Base-by-base conservation (phyloP, 768 basidiomycete species). In the Phlegmacium glaucopus region DNA sequence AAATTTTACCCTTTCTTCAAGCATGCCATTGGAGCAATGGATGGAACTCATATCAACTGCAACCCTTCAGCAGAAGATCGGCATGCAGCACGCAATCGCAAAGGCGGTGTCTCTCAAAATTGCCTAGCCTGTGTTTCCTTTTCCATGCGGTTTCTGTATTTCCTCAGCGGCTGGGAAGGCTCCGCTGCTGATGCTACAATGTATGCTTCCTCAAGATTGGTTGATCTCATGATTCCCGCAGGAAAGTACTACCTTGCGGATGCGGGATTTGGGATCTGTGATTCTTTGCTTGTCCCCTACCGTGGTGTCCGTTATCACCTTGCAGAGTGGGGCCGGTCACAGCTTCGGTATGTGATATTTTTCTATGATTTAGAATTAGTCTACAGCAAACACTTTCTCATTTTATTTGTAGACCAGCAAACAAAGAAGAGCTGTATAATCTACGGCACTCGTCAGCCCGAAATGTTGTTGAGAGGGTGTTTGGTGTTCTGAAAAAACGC, bases 391-490 rank as follows among this genome's bases (percentile, higher is more conserved):
- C 11, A n/a, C n/a, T 57, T 65, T 45, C 50, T 49, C 11, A n/a
- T n/a, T n/a, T n/a, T n/a, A n/a, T n/a, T n/a, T 26, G 29, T 42
- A 64, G 65, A 9, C 70, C 69, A 15, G n/a, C 17, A 29, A 64
- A 59, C 40, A 13, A 45, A 9, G 50, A 70, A 49, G 68, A 73
- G 45, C 45, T 72, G 0, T 70, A 61, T 45, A 72, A 71, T 49
- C 58, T 73, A 1, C 58, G 58, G 0, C 70, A 74, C 52, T 54
- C 68, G 13, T 55, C 54, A 28, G 61, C 58, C 1, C 58, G 57
- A 0, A 74, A 72, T 59, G 57, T 71, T 29, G 54, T 73, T 51
- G n/a, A n/a, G n/a, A n/a, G n/a, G n/a, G n/a, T n/a, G n/a, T n/a
- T n/a, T n/a, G n/a, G n/a, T n/a, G n/a, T n/a, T n/a, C n/a, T n/a